Percentiles rank a stretch among this genome's conserved stretches.
Evolutionary conservation across 352 stramenopile species (phyloP).

Genomic region (Phytopythium sindhum): DNA sequence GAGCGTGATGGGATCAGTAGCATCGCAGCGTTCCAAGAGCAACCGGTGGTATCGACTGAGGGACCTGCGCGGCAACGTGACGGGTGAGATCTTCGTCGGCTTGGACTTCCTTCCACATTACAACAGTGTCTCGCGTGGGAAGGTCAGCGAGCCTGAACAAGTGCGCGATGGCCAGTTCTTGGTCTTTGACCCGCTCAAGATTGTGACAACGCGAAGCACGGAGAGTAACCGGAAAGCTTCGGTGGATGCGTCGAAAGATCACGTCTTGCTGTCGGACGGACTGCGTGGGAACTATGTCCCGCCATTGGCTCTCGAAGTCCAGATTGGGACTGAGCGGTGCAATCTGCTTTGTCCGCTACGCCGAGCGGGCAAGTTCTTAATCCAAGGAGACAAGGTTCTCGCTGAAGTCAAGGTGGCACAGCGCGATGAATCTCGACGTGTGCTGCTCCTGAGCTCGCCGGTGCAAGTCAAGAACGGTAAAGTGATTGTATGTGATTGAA

Average conservation of each 20-base stretch:
- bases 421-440: conserved; percentile 77
- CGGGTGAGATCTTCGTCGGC: conserved; percentile 81
- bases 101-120: conserved; percentile 73
- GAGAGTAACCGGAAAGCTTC: conserved; percentile 25
- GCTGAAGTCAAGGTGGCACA: conserved; percentile 88
- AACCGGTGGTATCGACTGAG: conserved; percentile 84
- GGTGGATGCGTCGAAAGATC: conserved; percentile 40
- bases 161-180: conserved; percentile 82
- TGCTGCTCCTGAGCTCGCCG: conserved; percentile 81
- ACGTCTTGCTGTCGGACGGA: conserved; percentile 72
- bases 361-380: conserved; percentile 84
- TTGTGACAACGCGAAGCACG: conserved; percentile 38
- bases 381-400: conserved; percentile 81
- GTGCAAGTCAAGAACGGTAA: conserved; percentile 87
- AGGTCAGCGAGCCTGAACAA: conserved; percentile 59
- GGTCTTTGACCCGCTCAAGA: conserved; percentile 86
- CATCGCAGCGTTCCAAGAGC: conserved; percentile 56
- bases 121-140: conserved; percentile 18
- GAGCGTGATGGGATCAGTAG: conserved; percentile 77
- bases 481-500: background rate
- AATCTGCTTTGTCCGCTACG: conserved; percentile 82
- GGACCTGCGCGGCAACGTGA: conserved; percentile 73
- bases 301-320: conserved; percentile 78
- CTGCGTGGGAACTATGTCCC: conserved; percentile 81
- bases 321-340: conserved; percentile 63